phyloP scores from a whole-genome alignment of 345 rosid genomes.

The Hibiscus mutabilis region DNA sequence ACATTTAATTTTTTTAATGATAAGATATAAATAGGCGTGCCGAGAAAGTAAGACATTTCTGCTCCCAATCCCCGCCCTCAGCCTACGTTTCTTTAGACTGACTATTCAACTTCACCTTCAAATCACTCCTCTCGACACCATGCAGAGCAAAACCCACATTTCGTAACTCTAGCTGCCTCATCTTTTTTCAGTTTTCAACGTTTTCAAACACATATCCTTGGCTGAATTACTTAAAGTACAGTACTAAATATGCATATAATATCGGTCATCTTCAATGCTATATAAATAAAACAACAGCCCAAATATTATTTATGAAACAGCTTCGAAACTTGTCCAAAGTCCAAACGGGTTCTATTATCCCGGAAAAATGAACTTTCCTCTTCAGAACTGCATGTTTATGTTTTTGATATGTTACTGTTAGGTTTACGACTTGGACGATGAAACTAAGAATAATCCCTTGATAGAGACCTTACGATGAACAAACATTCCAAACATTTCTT shows the following conservation, averaged over 20 bases:
- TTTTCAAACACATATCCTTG: neutral
- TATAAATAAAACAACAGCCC: too few species aligned
- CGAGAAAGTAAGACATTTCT: too few species aligned
- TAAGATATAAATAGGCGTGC: too few species aligned
- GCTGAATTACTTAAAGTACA: neutral
- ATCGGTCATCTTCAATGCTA: too few species aligned
- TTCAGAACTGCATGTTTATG: too few species aligned
- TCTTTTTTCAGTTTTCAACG: neutral
- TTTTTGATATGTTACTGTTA: neutral
- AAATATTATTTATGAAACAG: too few species aligned
- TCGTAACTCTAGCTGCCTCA: slow-evolving; percentile 1
- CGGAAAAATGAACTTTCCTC: too few species aligned
- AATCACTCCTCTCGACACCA: neutral
- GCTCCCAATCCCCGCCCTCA: neutral
- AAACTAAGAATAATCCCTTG: slow-evolving; percentile 5
- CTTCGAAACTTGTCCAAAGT: too few species aligned
- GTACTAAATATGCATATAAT: too few species aligned
- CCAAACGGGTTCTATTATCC: too few species aligned
- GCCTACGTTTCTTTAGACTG: neutral
- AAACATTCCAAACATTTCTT: neutral
- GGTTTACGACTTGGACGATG: neutral
- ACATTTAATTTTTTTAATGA: too few species aligned
- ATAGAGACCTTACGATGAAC: neutral
- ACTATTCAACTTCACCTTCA: neutral
- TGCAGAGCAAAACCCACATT: neutral